Evolutionary conservation across 2,329 filamentous ascomycete genomes (phyloP).

Genomic region (Colletotrichum trifolii): DNA sequence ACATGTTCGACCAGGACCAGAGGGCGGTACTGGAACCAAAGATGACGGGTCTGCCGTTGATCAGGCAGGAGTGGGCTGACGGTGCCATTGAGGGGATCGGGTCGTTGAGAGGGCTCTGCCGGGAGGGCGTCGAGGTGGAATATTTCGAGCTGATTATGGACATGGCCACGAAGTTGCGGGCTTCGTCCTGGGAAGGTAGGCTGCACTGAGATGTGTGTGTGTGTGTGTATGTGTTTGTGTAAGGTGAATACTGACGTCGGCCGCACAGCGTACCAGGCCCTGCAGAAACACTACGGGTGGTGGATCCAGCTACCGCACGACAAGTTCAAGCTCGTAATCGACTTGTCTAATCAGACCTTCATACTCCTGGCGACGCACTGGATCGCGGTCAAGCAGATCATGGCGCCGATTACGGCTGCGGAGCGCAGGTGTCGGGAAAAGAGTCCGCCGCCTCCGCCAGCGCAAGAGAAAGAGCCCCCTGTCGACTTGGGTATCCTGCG

Average conservation of each 20-base stretch:
- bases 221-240: background rate
- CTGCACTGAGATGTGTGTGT: background rate
- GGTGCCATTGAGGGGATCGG: slow-evolving; percentile 57
- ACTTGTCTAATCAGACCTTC: slow-evolving; percentile 58
- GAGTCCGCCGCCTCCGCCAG: slow-evolving; percentile 33
- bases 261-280: slow-evolving; percentile 59
- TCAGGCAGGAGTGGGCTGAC: slow-evolving; percentile 58
- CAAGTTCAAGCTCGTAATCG: slow-evolving; percentile 61
- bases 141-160: slow-evolving; percentile 58
- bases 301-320: slow-evolving; percentile 68
- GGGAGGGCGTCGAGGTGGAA: slow-evolving; percentile 54
- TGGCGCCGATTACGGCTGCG: slow-evolving; percentile 58
- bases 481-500: slow-evolving; percentile 57
- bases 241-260: slow-evolving; percentile 1
- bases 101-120: slow-evolving; percentile 56
- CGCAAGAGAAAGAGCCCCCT: slow-evolving; percentile 37
- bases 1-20: slow-evolving; percentile 55
- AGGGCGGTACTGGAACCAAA: slow-evolving; percentile 55
- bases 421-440: slow-evolving; percentile 50
- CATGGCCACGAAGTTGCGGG: slow-evolving; percentile 63
- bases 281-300: slow-evolving; percentile 64
- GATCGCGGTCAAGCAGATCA: slow-evolving; percentile 65
- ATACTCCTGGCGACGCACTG: slow-evolving; percentile 64
- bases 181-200: slow-evolving; percentile 64
- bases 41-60: slow-evolving; percentile 58